Conservation (phyloP, 1,284 basidiomycete genomes). For the Puccinia horiana region DNA sequence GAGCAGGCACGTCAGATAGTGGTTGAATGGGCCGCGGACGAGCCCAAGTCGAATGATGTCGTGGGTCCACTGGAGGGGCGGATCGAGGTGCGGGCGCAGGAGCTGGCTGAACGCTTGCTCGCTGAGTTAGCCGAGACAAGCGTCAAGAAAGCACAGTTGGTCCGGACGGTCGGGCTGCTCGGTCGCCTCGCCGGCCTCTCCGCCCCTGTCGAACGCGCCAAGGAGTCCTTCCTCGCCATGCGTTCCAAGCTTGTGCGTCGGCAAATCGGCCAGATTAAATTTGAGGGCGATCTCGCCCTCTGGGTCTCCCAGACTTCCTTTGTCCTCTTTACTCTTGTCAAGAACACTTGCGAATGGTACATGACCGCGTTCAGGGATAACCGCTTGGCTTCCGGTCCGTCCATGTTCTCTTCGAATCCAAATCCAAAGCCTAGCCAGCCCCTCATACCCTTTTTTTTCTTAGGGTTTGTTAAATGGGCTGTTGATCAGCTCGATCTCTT, state of each 20-base stretch:
- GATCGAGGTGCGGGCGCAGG: not conserved
- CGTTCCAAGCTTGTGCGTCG: conserved; percentile 74
- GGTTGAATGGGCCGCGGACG: not conserved
- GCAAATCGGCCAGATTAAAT: conserved; percentile 79
- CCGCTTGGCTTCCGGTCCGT: conserved; percentile 80
- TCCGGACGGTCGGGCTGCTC: conserved; percentile 60
- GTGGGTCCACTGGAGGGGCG: not conserved
- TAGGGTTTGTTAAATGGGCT: conserved; percentile 84
- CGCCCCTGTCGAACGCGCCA: conserved; percentile 68
- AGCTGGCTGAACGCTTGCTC: not conserved
- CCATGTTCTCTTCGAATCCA: not conserved
- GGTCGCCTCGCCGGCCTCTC: not conserved
- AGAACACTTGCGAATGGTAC: conserved; percentile 97
- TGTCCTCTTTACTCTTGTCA: conserved; percentile 83
- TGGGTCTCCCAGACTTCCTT: conserved; percentile 76
- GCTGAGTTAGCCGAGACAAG: conserved; percentile 9
- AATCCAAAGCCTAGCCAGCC: not conserved
- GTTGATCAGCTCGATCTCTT: conserved; percentile 80
- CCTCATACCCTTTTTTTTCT: not conserved
- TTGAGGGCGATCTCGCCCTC: conserved; percentile 82
- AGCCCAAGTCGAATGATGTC: not conserved
- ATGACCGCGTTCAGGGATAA: conserved; percentile 92
- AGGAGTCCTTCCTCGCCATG: conserved; percentile 78
- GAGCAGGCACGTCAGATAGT: conserved; percentile 63
- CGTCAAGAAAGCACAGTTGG: conserved; percentile 19